A percentile compares a stretch with the other conserved stretches of the same genome.
phyloP scores from a whole-genome alignment of 2,329 filamentous ascomycete genomes.

The Trichoderma sp. region DNA sequence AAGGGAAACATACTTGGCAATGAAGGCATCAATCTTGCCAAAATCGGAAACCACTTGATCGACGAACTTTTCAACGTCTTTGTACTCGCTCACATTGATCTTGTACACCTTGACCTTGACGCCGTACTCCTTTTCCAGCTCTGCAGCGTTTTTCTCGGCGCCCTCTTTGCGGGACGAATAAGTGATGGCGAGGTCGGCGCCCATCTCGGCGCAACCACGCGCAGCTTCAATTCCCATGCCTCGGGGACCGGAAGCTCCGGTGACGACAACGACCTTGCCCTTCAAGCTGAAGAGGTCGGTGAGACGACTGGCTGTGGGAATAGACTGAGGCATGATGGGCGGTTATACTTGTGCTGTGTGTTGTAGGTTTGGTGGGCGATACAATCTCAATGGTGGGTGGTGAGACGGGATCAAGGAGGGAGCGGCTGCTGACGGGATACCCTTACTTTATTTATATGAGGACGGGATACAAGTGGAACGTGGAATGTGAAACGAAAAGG shows the following conservation, averaged over 20 bases:
- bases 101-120: slow-evolving; percentile 66
- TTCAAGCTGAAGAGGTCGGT: slow-evolving; percentile 71
- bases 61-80: slow-evolving; percentile 54
- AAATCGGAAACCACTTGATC: slow-evolving; percentile 71
- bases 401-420: neutral
- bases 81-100: slow-evolving; percentile 57
- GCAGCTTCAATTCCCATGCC: slow-evolving; percentile 72
- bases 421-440: neutral
- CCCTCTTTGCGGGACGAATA: slow-evolving; percentile 71
- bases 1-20: slow-evolving; percentile 69
- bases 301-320: slow-evolving; percentile 60
- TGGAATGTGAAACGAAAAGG: neutral
- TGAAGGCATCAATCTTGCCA: slow-evolving; percentile 71
- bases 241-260: slow-evolving; percentile 67
- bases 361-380: neutral
- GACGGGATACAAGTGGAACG: neutral
- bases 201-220: slow-evolving; percentile 69
- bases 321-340: slow-evolving; percentile 53
- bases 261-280: slow-evolving; percentile 71
- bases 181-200: slow-evolving; percentile 70
- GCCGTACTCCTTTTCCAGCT: slow-evolving; percentile 65
- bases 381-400: neutral
- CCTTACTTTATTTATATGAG: neutral
- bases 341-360: neutral
- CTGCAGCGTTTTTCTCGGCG: slow-evolving; percentile 64